These are phyloP conservation scores for Blakeslea trispora DNA, from an alignment of 371 early-diverging fungal species.

Conservation along the genomic window DNA sequence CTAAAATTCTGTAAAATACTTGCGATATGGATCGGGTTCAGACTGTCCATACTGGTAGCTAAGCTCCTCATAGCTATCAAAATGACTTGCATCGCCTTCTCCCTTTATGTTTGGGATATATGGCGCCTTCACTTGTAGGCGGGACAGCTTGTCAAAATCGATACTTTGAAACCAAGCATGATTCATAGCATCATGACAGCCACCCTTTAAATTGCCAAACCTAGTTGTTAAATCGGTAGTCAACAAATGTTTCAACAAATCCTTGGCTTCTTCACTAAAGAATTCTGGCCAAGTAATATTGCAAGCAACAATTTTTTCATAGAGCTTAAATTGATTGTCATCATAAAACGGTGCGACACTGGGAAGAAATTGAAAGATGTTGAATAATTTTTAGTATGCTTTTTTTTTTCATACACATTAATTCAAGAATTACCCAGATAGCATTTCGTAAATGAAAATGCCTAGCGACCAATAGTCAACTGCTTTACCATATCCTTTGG, in stretches of 20 bases:
- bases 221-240: conserved; percentile 85
- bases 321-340: conserved; percentile 89
- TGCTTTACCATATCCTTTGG: conserved; percentile 92
- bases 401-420: conserved; percentile 2
- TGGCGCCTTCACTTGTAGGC: conserved; percentile 80
- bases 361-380: conserved; percentile 14
- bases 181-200: conserved; percentile 82
- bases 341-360: conserved; percentile 86
- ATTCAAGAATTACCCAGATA: conserved; percentile 76
- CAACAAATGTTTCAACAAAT: conserved; percentile 85
- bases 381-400: conserved; percentile 12
- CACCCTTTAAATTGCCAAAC: conserved; percentile 86
- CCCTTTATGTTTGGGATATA: conserved; percentile 78
- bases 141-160: conserved; percentile 81
- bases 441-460: conserved; percentile 94
- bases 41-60: conserved; percentile 49
- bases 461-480: conserved; percentile 99
- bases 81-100: conserved; percentile 90
- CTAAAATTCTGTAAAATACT: conserved; percentile 33
- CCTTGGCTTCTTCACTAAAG: conserved; percentile 82
- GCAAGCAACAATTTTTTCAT: conserved; percentile 79
- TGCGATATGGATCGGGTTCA: conserved; percentile 30
- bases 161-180: conserved; percentile 95
- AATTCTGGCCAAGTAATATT: conserved; percentile 64
- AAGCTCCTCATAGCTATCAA: conserved; percentile 88